phyloP scores from a whole-genome alignment of 805 yeast genomes.

The Saccharomycopsis vini region DNA sequence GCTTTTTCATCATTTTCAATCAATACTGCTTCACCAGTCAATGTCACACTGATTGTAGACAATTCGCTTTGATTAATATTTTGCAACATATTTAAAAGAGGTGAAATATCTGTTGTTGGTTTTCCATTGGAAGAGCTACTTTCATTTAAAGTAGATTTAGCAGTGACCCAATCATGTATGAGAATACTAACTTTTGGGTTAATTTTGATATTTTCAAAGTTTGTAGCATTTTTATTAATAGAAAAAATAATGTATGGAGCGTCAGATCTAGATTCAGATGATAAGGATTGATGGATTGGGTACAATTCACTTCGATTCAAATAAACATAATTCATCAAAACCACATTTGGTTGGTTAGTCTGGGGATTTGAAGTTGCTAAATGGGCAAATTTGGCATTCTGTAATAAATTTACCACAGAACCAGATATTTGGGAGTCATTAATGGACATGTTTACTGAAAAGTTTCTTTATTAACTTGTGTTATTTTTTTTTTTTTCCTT shows the following conservation, averaged over 20 bases:
- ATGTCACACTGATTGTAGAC: slow-evolving; percentile 72
- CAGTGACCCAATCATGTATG: slow-evolving; percentile 85
- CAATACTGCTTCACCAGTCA: slow-evolving; percentile 62
- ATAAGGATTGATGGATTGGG: slow-evolving; percentile 4
- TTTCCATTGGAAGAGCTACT: slow-evolving; percentile 26
- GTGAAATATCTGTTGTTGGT: slow-evolving; percentile 29
- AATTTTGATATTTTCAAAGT: slow-evolving; percentile 54
- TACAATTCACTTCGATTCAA: slow-evolving; percentile 34
- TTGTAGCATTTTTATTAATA: slow-evolving; percentile 62
- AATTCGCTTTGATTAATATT: slow-evolving; percentile 73
- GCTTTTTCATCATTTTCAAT: slow-evolving; percentile 36
- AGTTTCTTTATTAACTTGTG: too few species aligned
- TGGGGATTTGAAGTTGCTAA: slow-evolving; percentile 61
- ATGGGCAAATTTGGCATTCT: slow-evolving; percentile 65
- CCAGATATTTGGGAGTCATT: background rate
- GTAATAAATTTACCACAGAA: slow-evolving; percentile 35
- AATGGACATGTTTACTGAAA: background rate
- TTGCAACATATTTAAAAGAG: slow-evolving; percentile 53
- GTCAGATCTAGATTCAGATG: background rate
- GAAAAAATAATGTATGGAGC: slow-evolving; percentile 57
- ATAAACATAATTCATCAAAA: slow-evolving; percentile 85
- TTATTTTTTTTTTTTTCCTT: too few species aligned
- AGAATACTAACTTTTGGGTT: slow-evolving; percentile 78
- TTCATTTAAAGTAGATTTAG: slow-evolving; percentile 27
- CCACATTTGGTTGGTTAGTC: slow-evolving; percentile 72